These are phyloP conservation scores for Ustanciosporium gigantosporum DNA, from an alignment of 1,284 basidiomycete genomes.

Conservation along the genomic window DNA sequence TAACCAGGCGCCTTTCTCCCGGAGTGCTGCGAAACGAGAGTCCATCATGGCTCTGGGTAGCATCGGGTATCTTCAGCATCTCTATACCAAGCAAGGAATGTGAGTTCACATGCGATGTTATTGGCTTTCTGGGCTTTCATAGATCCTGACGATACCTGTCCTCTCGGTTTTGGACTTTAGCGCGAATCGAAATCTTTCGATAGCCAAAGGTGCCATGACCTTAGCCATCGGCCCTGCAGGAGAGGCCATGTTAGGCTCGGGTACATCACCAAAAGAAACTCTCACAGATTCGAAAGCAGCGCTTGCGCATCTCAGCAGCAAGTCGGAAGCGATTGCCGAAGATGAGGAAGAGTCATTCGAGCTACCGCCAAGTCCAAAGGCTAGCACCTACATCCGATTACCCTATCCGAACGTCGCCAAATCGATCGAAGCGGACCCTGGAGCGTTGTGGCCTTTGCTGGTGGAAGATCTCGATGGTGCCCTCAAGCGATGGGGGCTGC, in stretches of 20 bases:
- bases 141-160: no score
- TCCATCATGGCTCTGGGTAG: conserved; percentile 44
- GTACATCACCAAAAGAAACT: no score
- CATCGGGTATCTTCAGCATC: conserved; percentile 48
- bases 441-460: conserved; percentile 17
- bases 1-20: conserved; percentile 46
- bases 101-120: no score
- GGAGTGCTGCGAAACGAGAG: conserved; percentile 47
- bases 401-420: conserved; percentile 30
- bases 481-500: conserved; percentile 5
- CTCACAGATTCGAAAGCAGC: background rate
- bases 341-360: conserved; percentile 7
- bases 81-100: conserved; percentile 51
- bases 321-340: conserved; percentile 1
- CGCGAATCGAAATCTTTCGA: conserved; percentile 30
- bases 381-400: conserved; percentile 8
- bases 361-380: conserved; percentile 32
- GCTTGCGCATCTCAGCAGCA: background rate
- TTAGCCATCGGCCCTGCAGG: conserved; percentile 46
- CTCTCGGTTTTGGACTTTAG: no score
- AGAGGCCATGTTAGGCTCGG: conserved; percentile 16
- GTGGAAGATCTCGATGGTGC: conserved; percentile 12
- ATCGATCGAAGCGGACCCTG: conserved; percentile 40
- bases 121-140: background rate
- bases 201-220: conserved; percentile 23